These are phyloP conservation scores for Naumovozyma castellii DNA, from an alignment of 805 yeast species.

Conservation along the genomic window DNA sequence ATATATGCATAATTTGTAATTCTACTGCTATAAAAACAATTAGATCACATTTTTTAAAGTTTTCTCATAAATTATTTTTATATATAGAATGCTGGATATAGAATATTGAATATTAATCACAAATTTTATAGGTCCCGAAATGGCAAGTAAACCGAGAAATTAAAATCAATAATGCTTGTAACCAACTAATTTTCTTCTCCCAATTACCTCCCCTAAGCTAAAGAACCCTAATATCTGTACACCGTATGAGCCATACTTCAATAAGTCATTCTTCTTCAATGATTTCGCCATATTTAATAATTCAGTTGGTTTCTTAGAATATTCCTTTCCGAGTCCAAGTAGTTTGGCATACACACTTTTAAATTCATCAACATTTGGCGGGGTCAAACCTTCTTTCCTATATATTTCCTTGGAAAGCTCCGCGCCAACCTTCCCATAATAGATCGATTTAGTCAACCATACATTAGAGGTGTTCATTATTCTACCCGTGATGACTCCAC, in stretches of 20 bases:
- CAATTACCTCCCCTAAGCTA: conserved; percentile 90
- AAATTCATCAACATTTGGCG: conserved; percentile 73
- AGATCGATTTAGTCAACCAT: conserved; percentile 48
- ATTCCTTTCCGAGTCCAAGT: conserved; percentile 37
- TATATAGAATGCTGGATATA: not conserved
- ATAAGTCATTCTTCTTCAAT: conserved; percentile 45
- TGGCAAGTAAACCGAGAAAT: not conserved
- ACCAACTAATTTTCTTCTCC: conserved; percentile 90
- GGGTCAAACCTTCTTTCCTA: conserved; percentile 85
- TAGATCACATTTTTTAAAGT: too few relatives aligned
- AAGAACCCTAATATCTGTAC: conserved; percentile 85
- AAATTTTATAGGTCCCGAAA: not conserved
- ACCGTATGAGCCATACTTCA: conserved; percentile 64
- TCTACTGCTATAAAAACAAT: too few relatives aligned
- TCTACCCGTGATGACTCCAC: conserved; percentile 34
- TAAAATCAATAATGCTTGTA: conserved; percentile 30
- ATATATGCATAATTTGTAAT: not conserved
- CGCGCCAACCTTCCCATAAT: conserved; percentile 61
- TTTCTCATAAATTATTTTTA: too few relatives aligned
- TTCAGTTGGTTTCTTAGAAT: conserved; percentile 52
- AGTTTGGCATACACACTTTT: conserved; percentile 58
- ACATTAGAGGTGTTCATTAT: conserved; percentile 35
- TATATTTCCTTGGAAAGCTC: conserved; percentile 57
- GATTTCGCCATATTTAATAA: conserved; percentile 37
- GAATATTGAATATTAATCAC: not conserved